phyloP scores from a whole-genome alignment of 345 rosid genomes.

The Dipteronia dyeriana region DNA sequence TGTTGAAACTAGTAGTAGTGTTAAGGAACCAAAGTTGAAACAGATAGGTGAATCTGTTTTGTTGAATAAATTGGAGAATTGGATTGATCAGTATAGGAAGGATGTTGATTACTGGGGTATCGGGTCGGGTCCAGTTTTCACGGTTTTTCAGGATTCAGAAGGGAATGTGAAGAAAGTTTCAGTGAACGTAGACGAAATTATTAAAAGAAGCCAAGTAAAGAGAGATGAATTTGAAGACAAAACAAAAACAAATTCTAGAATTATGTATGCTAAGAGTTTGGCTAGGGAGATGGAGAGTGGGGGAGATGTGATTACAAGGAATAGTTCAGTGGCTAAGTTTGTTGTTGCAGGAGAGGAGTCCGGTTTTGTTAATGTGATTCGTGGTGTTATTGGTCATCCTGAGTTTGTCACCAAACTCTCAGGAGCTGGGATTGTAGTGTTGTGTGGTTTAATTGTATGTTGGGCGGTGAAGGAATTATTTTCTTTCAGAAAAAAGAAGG shows the following conservation, averaged over 20 bases:
- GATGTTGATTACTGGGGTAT: constrained; percentile 77
- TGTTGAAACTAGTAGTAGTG: constrained; percentile 24
- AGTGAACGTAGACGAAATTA: constrained; percentile 61
- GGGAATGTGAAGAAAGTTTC: constrained; percentile 61
- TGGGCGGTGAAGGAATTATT: constrained; percentile 55
- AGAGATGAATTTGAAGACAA: constrained; percentile 36
- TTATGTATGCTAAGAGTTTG: constrained; percentile 54
- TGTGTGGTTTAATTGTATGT: constrained; percentile 53
- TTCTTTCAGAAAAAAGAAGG: constrained; percentile 38
- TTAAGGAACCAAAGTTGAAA: constrained; percentile 30
- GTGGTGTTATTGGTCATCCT: constrained; percentile 33
- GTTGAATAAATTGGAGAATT: constrained; percentile 57
- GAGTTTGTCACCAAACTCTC: constrained; percentile 42
- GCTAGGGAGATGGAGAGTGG: constrained; percentile 73
- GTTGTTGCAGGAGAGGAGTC: constrained; percentile 42
- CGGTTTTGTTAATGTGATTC: constrained; percentile 39
- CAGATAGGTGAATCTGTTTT: constrained; percentile 47
- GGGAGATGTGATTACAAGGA: constrained; percentile 54
- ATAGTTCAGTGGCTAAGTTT: constrained; percentile 67
- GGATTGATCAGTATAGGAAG: constrained; percentile 61
- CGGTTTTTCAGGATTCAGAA: constrained; percentile 48
- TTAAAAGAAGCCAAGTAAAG: constrained; percentile 38
- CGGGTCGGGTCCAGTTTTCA: constrained; percentile 68
- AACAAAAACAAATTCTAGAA: constrained; percentile 38
- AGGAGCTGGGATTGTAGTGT: constrained; percentile 43